Evolutionary conservation across 2,329 filamentous ascomycete species (phyloP).

Genomic region (Talaromyces sp.): DNA sequence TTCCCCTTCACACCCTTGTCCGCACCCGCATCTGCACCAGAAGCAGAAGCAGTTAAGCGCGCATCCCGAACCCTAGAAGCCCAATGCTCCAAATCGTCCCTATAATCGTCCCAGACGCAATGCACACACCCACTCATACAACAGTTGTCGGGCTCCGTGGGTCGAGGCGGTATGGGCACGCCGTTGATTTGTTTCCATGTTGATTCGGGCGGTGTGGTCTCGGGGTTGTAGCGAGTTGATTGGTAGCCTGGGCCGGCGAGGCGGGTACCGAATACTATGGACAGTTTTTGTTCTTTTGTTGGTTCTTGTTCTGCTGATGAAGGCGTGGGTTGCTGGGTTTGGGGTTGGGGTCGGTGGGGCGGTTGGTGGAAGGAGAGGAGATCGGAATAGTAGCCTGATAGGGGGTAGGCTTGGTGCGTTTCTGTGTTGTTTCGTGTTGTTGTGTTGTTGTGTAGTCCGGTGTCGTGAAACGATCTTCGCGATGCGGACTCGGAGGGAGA

Average conservation of each 20-base stretch:
- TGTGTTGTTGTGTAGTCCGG: not conserved
- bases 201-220: conserved; percentile 58
- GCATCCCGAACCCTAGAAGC: conserved; percentile 65
- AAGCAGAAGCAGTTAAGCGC: conserved; percentile 36
- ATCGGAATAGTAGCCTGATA: conserved; percentile 47
- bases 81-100: conserved; percentile 93
- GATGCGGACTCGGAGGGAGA: conserved; percentile 20
- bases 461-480: not conserved
- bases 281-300: conserved; percentile 49
- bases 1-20: conserved; percentile 17
- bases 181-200: conserved; percentile 66
- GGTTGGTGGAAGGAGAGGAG: conserved; percentile 33
- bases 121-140: conserved; percentile 99
- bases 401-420: conserved; percentile 38
- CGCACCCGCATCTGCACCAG: conserved; percentile 11
- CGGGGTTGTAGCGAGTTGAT: conserved; percentile 54
- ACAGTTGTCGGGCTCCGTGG: conserved; percentile 92
- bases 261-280: conserved; percentile 78
- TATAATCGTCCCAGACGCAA: conserved; percentile 90
- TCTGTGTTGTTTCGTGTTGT: not conserved
- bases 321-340: conserved; percentile 27
- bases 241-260: conserved; percentile 72
- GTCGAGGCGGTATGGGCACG: conserved; percentile 76
- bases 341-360: conserved; percentile 24
- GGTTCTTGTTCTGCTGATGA: not conserved